Evolutionary conservation across 2,329 filamentous ascomycete species (phyloP).

Genomic region (Ophiocordyceps camponoti-floridani): DNA sequence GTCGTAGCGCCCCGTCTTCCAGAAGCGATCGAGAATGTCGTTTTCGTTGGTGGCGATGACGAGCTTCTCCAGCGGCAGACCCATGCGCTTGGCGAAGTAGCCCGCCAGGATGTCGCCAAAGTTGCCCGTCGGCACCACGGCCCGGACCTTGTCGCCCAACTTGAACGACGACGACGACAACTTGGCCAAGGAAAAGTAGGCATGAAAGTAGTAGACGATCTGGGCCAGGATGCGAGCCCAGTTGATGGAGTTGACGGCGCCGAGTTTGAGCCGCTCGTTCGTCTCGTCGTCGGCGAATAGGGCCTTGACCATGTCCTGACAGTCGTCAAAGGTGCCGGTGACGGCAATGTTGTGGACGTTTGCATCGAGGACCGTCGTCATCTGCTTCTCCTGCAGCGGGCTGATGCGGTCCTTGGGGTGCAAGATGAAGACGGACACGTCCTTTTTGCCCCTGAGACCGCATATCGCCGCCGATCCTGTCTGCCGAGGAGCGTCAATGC

Average conservation of each 20-base stretch:
- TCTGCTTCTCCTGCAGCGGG: conserved; percentile 83
- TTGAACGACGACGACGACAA: conserved; percentile 41
- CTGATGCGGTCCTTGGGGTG: conserved; percentile 82
- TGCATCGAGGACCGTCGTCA: conserved; percentile 80
- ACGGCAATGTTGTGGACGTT: conserved; percentile 91
- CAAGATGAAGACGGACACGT: conserved; percentile 90
- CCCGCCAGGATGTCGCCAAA: conserved; percentile 86
- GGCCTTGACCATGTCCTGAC: conserved; percentile 75
- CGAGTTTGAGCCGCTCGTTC: conserved; percentile 68
- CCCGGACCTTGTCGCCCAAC: conserved; percentile 53
- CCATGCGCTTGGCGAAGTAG: conserved; percentile 85
- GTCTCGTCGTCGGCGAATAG: conserved; percentile 75
- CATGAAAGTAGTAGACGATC: conserved; percentile 92
- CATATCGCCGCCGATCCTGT: conserved; percentile 95
- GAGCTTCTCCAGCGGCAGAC: conserved; percentile 71
- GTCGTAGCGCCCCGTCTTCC: conserved; percentile 76
- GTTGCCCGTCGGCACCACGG: conserved; percentile 87
- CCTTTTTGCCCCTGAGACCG: conserved; percentile 84
- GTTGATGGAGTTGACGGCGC: conserved; percentile 94
- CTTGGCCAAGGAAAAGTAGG: conserved; percentile 68
- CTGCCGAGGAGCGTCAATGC: neutral
- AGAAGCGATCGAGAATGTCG: conserved; percentile 91
- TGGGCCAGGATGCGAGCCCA: conserved; percentile 90
- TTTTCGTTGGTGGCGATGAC: conserved; percentile 94
- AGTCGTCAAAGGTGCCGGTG: neutral